A percentile compares a stretch with the other conserved stretches of the same genome.
Evolutionary conservation across 2,329 filamentous ascomycete species (phyloP).

Genomic region (Exophiala spinifera): DNA sequence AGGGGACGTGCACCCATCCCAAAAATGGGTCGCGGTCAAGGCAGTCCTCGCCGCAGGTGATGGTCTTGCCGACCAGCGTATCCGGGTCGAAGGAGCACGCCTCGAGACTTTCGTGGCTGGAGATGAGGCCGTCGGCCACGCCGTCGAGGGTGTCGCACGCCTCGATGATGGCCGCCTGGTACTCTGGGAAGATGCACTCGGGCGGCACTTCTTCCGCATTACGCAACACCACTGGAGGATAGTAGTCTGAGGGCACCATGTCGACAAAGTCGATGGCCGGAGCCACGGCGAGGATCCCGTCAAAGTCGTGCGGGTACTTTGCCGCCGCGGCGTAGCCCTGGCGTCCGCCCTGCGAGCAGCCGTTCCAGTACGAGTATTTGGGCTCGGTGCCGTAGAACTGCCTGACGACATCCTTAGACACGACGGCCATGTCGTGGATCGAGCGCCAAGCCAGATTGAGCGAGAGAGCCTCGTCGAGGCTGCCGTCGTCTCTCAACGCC

Average conservation of each 20-base stretch:
- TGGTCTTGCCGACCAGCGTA: conserved; percentile 6
- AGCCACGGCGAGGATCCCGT: conserved; percentile 31
- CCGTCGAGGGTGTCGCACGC: conserved; percentile 33
- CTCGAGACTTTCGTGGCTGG: conserved; percentile 14
- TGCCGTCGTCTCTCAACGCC: conserved; percentile 29
- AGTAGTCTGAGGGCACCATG: conserved; percentile 32
- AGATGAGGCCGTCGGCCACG: conserved; percentile 30
- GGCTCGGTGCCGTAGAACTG: conserved; percentile 18
- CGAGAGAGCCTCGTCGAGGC: conserved; percentile 34
- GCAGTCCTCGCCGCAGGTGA: conserved; percentile 7
- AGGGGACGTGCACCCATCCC: conserved; percentile 3
- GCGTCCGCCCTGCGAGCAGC: conserved; percentile 59
- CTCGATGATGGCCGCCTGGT: conserved; percentile 35
- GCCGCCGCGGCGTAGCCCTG: conserved; percentile 53
- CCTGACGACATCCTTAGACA: conserved; percentile 26
- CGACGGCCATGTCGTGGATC: conserved; percentile 35
- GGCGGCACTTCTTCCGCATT: conserved; percentile 28
- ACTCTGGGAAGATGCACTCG: conserved; percentile 37
- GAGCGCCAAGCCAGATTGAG: conserved; percentile 36
- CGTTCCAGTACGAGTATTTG: conserved; percentile 49
- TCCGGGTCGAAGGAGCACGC: conserved; percentile 18
- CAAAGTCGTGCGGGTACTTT: conserved; percentile 28
- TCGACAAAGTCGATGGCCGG: conserved; percentile 28
- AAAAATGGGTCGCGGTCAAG: neutral
- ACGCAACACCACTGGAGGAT: conserved; percentile 31